Evolutionary conservation across 176 grass and related monocot genomes (phyloP), one percentile per base, ranked within the genome.

Genomic region (Saccharum spontaneum): DNA sequence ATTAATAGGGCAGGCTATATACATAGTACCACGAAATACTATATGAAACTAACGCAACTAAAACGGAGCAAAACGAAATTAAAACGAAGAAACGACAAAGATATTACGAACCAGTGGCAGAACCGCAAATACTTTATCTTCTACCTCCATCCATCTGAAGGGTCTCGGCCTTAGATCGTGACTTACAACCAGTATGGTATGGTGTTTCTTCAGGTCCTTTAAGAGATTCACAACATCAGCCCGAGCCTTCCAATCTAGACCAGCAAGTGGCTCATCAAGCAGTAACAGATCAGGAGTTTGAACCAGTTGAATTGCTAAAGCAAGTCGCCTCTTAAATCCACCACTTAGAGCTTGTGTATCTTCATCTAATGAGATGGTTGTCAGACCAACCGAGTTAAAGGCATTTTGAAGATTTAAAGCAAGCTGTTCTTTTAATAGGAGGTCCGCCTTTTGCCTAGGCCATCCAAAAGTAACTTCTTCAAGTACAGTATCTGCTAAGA

Each of bases 401-500:
- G 93, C 90, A 64, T 92, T 89, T 65, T 95, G 83, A 75, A 98
- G 90, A 85, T 98, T 95, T 23, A 78, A 84, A 77, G 83, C 60
- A 9, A 92, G 90, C 50, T 88, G 76, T 49, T 86, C 83, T 77
- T 86, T 90, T 30, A 95, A 79, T 81, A n/a, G 57, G 74, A 69
- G 24, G 33, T 94, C 84, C 76, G 90, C 74, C 43, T 95, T 98
- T 81, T 94, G 89, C 66, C 86, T 89, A 17, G 97, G 97, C 93
- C 91, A 98, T 73, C 97, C 93, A 84, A 95, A 98, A 68, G 91
- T 98, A 87, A 95, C 78, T 89, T 98, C 97, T 54, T 94, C 91
- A 63, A 98, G 52, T 59, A 98, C 79, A 43, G 93, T 95, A 90
- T 98, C 91, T 8, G 91, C 84, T 83, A 98, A 94, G 80, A 98